Evolutionary conservation across 2,329 filamentous ascomycete species (phyloP), one percentile per base, ranked within the genome.

Genomic region (Nemania sp.): DNA sequence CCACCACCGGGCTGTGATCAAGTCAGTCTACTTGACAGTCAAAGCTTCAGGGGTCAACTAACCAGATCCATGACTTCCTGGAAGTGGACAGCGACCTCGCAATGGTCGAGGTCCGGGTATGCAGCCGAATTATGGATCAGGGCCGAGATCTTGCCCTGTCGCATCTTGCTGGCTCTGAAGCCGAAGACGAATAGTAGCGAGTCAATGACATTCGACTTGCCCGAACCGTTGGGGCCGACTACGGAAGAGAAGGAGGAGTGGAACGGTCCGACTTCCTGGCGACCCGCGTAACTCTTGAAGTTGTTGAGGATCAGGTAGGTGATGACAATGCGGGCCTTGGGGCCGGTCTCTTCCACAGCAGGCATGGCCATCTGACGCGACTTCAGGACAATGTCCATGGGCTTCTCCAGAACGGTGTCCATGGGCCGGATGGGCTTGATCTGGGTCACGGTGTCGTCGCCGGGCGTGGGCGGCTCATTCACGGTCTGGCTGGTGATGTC

Each of bases 201-300:
- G 73, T 99, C 94, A 68, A 99, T 99, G 59, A 99, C 95, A 66
- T 99, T 99, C 19, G 94, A 97, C 72, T 99, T 99, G 54, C 94
- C 94, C 8, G 94, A 99, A 57, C 94, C 94, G 70, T 99, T 99
- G 44, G 95, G 94, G 0, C 94, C 95, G 8, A 99, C 94, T 2
- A 99, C 94, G 0, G 94, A 97, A 1, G 94, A 97, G 74, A 99
- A 99, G 0, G 94, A 99, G 1, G 90, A 83, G 70, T 99, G 94
- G 71, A 99, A 99, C 0, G 94, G 94, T 0, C 94, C 94, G 54
- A 99, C 94, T 73, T 96, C 88, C 71, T 99, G 94, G 57, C 89
- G 81, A 3, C 94, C 94, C 14, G 94, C 94, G 70, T 99, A 99
- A 76, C 93, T 97, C 77, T 99, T 99, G 83, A 99, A 99, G 73